Evolutionary conservation across 2,329 filamentous ascomycete species (phyloP), one percentile per base, ranked within the genome.

Genomic region (Alternaria brassicicola): DNA sequence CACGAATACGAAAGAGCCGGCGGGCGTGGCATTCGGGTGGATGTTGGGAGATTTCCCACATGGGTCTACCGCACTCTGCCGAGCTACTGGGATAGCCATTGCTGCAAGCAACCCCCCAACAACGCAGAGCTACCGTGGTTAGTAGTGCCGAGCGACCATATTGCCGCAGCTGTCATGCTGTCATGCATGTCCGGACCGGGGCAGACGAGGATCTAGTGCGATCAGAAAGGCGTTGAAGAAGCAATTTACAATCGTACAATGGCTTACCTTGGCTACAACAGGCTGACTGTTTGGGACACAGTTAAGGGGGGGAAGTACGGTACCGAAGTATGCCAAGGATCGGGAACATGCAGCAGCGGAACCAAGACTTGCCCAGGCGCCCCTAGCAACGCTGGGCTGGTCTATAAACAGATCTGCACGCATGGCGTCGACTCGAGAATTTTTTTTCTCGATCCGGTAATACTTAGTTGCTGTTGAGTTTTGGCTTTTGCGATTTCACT

Each of bases 1-100:
- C 33, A 46, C 48, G 48, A 57, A 57, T 57, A 57, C 54, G 54
- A 57, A 35, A 13, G 26, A 46, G 41, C 25, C 25, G 30, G 47
- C 39, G 48, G 25, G 38, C 39, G 39, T 39, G 48, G 19, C 33
- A 28, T 6, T 46, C 26, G 30, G 30, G 19, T 39, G 36, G 15
- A 35, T 35, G 21, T 38, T 38, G 47, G 33, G n/a, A 21, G 4
- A 25, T n/a, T 49, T 28, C 15, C 47, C 33, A 49, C 30, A 25
- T 38, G n/a, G 47, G 23, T 1, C 19, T 47, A 47, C 43, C 30
- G 43, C 31, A 25, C 43, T 33, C 9, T 47, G 19, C 28, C 43
- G 28, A 33, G 31, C 43, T 7, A 47, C 35, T 25, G 43, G 19
- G n/a, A 33, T 21, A 47, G 31, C 36, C 43, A 35, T 17, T 25